Conservation (phyloP, 768 basidiomycete genomes). For the Xerocomellus intermedius region DNA sequence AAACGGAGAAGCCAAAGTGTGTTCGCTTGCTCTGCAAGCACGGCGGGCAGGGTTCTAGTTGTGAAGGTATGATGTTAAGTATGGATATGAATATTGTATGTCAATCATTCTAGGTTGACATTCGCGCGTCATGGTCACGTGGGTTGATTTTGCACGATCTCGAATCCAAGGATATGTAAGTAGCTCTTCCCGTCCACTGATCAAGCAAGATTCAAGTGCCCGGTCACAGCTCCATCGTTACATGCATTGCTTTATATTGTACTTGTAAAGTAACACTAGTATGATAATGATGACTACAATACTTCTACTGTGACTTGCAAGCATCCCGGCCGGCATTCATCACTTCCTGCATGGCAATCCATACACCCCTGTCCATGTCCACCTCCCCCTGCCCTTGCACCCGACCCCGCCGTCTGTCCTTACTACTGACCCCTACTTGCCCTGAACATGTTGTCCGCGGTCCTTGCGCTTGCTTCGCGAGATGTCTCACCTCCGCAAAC, state of each 20-base stretch:
- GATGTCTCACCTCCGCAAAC: conserved; percentile 65
- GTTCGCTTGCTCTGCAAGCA: conserved; percentile 17
- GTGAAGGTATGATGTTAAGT: background rate
- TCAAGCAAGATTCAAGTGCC: too few species aligned
- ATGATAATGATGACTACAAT: background rate
- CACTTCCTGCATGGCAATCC: conserved; percentile 28
- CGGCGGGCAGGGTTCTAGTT: background rate
- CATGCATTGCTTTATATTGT: too few species aligned
- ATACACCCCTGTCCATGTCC: conserved; percentile 12
- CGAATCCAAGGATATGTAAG: too few species aligned
- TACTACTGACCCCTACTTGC: background rate
- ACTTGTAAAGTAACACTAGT: background rate
- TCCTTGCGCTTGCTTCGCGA: conserved; percentile 48
- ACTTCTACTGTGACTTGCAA: background rate
- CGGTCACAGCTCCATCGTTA: too few species aligned
- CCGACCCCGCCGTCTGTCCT: conserved; percentile 13
- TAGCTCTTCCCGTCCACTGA: too few species aligned
- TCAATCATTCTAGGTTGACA: background rate
- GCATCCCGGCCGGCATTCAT: background rate
- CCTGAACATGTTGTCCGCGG: background rate
- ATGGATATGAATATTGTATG: too few species aligned
- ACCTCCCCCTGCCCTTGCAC: conserved; percentile 4
- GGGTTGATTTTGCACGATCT: conserved; percentile 13
- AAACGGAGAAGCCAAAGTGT: background rate
- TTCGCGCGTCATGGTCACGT: conserved; percentile 20